A percentile compares a stretch with the other conserved stretches of the same genome.
Conservation (phyloP, 345 rosid genomes). For the Arabidopsis arenosa region DNA sequence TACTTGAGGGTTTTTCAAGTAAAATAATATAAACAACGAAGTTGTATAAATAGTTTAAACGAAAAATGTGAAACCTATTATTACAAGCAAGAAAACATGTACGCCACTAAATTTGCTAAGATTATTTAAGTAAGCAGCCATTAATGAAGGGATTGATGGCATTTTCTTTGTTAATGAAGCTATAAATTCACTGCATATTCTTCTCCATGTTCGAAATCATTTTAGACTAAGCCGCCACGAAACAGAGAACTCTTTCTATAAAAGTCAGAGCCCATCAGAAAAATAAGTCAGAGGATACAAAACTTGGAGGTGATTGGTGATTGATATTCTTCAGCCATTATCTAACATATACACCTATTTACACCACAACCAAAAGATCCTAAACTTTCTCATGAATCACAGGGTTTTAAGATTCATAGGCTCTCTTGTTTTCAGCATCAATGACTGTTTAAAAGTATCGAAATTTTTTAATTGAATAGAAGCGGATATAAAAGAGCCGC, state of each 20-base stretch:
- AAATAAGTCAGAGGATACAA: conserved; percentile 8
- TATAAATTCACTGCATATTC: background rate
- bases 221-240: background rate
- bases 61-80: conserved; percentile 4
- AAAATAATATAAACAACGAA: background rate
- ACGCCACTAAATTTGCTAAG: background rate
- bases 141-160: background rate
- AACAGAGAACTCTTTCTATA: background rate
- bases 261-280: background rate
- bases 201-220: background rate
- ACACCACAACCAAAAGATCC: conserved; percentile 33
- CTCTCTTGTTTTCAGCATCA: conserved; percentile 34
- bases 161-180: background rate
- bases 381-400: conserved; percentile 30
- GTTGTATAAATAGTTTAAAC: background rate
- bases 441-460: conserved; percentile 31
- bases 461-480: conserved; percentile 20
- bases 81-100: conserved; percentile 16
- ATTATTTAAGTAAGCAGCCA: background rate
- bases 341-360: conserved; percentile 41
- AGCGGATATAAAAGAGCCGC: background rate
- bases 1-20: background rate
- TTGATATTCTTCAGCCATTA: conserved; percentile 31
- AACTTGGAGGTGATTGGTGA: conserved; percentile 37
- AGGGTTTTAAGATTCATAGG: conserved; percentile 28